These are phyloP conservation scores for Tricholoma bakamatsutake DNA, from an alignment of 768 basidiomycete species.

Conservation along the genomic window DNA sequence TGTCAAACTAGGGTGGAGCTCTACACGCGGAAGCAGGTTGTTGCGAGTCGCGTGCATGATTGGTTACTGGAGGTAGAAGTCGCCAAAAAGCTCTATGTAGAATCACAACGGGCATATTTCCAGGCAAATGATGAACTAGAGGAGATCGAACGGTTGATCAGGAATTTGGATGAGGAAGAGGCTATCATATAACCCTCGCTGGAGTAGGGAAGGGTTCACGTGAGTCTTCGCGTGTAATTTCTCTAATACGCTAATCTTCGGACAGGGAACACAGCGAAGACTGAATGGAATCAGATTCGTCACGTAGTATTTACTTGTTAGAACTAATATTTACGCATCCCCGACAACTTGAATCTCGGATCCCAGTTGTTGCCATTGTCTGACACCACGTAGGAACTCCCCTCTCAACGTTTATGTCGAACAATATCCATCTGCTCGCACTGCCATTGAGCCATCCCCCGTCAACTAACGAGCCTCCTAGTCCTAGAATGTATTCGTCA, in stretches of 20 bases:
- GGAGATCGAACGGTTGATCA: background rate
- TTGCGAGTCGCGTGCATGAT: background rate
- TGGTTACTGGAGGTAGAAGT: background rate
- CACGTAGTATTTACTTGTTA: background rate
- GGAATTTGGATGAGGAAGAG: background rate
- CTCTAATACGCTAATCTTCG: background rate
- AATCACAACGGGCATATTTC: background rate
- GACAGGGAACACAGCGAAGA: background rate
- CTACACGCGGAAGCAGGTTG: background rate
- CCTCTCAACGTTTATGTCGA: too few relatives aligned
- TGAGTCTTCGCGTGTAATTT: background rate
- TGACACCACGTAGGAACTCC: too few relatives aligned
- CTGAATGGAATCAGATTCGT: too few relatives aligned
- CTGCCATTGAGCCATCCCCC: too few relatives aligned
- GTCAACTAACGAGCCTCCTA: background rate
- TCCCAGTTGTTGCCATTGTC: too few relatives aligned
- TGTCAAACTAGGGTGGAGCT: background rate
- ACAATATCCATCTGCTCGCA: too few relatives aligned
- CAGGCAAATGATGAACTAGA: background rate
- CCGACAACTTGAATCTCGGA: too few relatives aligned
- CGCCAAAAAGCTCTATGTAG: background rate
- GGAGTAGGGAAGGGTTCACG: background rate
- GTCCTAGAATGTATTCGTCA: background rate
- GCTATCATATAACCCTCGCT: background rate
- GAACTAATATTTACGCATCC: background rate